Percentiles rank a stretch among this genome's conserved stretches.
Evolutionary conservation across 1,284 basidiomycete species (phyloP).

Genomic region (Hymenochaete sp.): DNA sequence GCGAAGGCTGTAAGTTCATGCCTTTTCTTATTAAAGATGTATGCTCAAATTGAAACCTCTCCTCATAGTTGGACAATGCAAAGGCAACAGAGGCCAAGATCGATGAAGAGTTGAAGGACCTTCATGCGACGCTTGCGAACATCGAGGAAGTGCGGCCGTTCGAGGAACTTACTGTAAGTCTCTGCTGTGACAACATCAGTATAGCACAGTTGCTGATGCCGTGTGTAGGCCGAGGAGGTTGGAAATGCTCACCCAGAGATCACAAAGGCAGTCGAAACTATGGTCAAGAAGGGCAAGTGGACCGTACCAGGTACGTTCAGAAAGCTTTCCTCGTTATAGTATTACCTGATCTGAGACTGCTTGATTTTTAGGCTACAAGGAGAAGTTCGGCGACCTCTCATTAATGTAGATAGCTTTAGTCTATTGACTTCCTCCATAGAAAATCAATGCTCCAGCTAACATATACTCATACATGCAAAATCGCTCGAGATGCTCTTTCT

Average conservation of each 20-base stretch:
- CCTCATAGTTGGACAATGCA: slow-evolving; percentile 80
- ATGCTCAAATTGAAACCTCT: slow-evolving; percentile 6
- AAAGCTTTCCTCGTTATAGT: neutral
- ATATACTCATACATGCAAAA: too few relatives aligned
- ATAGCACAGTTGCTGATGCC: slow-evolving; percentile 5
- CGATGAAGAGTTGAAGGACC: slow-evolving; percentile 84
- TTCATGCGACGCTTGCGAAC: slow-evolving; percentile 92
- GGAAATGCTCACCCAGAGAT: slow-evolving; percentile 91
- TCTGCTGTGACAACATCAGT: neutral
- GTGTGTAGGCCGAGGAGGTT: slow-evolving; percentile 74
- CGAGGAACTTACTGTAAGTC: slow-evolving; percentile 85
- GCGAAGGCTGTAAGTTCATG: slow-evolving; percentile 77
- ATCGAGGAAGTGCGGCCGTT: slow-evolving; percentile 97
- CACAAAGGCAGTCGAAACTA: slow-evolving; percentile 86
- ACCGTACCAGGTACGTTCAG: slow-evolving; percentile 77
- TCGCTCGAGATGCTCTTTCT: too few relatives aligned
- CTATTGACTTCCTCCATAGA: too few relatives aligned
- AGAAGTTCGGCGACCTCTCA: slow-evolving; percentile 89
- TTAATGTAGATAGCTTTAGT: slow-evolving; percentile 63
- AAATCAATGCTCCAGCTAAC: too few relatives aligned
- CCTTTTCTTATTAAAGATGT: slow-evolving; percentile 4
- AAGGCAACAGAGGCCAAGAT: slow-evolving; percentile 90
- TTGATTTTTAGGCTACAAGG: slow-evolving; percentile 64
- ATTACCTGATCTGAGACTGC: slow-evolving; percentile 12
- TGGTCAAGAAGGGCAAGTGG: slow-evolving; percentile 99